phyloP scores from a whole-genome alignment of 306 rosid species.

The Malus asiatica region DNA sequence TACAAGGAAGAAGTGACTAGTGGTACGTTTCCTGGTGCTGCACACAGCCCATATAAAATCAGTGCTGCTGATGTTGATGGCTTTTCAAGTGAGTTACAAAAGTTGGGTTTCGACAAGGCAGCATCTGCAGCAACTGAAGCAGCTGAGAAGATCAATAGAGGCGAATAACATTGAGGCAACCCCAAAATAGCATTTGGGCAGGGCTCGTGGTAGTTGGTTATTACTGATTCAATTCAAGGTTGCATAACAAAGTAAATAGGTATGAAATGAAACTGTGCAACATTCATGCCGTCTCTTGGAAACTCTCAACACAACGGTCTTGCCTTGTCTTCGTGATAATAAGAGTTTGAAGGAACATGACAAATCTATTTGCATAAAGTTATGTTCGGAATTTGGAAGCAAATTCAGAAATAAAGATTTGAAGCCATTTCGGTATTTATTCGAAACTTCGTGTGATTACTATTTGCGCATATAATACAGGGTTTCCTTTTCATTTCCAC shows the following conservation, averaged over 20 bases:
- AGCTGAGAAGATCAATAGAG: conserved; percentile 39
- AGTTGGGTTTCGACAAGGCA: conserved; percentile 61
- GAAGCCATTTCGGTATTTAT: neutral
- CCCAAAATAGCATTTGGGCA: neutral
- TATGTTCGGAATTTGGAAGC: neutral
- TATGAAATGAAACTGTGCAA: neutral
- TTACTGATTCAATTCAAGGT: neutral
- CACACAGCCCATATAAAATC: conserved; percentile 70
- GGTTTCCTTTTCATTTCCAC: conserved; percentile 4
- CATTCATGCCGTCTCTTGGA: neutral
- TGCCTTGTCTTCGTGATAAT: neutral
- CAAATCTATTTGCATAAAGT: neutral
- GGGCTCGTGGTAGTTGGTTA: neutral
- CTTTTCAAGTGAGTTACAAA: conserved; percentile 57
- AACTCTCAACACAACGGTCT: neutral
- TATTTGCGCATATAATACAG: neutral
- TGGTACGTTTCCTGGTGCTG: conserved; percentile 71
- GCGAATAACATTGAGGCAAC: conserved; percentile 11
- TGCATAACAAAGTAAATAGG: neutral
- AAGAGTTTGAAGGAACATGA: neutral
- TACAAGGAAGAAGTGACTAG: conserved; percentile 70
- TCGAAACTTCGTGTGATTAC: neutral
- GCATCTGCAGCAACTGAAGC: conserved; percentile 75
- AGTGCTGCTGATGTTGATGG: conserved; percentile 36
- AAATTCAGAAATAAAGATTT: neutral